Conservation (phyloP, 1,139 yeast species). For the Meyerozyma elateridarum region DNA sequence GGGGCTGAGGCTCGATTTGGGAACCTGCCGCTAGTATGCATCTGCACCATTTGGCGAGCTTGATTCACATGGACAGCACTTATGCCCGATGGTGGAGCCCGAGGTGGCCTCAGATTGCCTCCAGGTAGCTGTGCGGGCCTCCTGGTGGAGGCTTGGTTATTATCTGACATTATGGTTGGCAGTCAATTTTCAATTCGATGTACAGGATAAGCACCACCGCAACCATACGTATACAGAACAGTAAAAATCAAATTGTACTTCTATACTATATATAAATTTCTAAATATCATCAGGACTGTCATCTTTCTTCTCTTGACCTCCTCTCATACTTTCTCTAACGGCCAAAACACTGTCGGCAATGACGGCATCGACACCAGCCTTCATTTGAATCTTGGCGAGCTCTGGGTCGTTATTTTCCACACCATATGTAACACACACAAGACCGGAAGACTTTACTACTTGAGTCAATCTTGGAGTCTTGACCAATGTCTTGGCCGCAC, state of each 20-base stretch:
- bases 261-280: neutral
- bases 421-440: conserved; percentile 94
- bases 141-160: no score
- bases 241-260: neutral
- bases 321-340: conserved; percentile 74
- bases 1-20: conserved; percentile 15
- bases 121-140: no score
- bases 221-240: conserved; percentile 1
- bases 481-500: conserved; percentile 81
- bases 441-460: conserved; percentile 83
- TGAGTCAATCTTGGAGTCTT: conserved; percentile 84
- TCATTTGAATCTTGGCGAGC: conserved; percentile 80
- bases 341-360: conserved; percentile 94
- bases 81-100: conserved; percentile 28
- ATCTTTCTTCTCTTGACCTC: conserved; percentile 18
- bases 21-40: conserved; percentile 34
- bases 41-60: conserved; percentile 59
- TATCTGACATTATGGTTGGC: no score
- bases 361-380: conserved; percentile 95
- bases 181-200: no score
- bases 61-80: conserved; percentile 53
- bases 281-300: conserved; percentile 1
- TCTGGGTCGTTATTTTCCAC: conserved; percentile 79
- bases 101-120: no score
- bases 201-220: no score